Conservation (phyloP, 768 basidiomycete species). For the Mycena capillaripes region DNA sequence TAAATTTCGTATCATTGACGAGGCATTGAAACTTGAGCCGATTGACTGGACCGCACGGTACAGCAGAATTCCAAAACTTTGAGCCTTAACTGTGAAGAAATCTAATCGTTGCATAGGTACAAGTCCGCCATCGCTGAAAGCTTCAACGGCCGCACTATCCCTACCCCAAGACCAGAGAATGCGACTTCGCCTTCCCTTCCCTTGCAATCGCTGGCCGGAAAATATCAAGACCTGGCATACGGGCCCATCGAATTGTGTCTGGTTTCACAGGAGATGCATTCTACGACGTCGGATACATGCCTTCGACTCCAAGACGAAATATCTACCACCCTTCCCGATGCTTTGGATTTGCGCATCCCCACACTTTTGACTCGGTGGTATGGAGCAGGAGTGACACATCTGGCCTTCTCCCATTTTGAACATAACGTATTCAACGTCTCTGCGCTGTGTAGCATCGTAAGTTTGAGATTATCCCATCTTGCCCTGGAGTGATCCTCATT, state of each 20-base stretch:
- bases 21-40: conserved; percentile 35
- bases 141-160: background rate
- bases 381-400: background rate
- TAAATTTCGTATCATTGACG: conserved; percentile 42
- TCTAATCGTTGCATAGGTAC: background rate
- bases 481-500: too few relatives aligned
- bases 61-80: too few relatives aligned
- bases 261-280: background rate
- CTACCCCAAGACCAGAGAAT: conserved; percentile 21
- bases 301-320: too few relatives aligned
- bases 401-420: background rate
- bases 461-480: too few relatives aligned
- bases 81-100: background rate
- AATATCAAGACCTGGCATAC: conserved; percentile 30
- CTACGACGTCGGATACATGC: background rate
- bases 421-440: conserved; percentile 1
- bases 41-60: conserved; percentile 44
- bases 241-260: conserved; percentile 32
- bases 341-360: background rate
- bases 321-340: background rate
- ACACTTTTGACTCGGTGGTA: background rate
- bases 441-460: background rate
- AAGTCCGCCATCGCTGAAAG: background rate
- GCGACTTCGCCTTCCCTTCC: conserved; percentile 21
- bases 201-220: conserved; percentile 12